A percentile compares a stretch with the other conserved stretches of the same genome.
Evolutionary conservation across 192 early-diverging fungal species (phyloP).

Genomic region (Backusella macrospora): DNA sequence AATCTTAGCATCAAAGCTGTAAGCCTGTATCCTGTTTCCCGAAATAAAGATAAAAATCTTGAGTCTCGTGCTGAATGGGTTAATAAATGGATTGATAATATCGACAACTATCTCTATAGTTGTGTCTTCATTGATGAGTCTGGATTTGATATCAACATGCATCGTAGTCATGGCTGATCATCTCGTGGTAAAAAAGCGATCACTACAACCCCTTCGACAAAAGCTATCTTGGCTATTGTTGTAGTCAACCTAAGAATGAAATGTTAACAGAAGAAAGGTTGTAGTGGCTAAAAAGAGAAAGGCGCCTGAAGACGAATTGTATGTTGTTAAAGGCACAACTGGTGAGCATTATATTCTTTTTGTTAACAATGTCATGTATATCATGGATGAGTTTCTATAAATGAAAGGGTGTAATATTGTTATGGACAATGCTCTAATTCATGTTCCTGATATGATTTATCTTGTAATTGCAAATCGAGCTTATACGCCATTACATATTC

Average conservation of each 20-base stretch:
- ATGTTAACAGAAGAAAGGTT: not conserved
- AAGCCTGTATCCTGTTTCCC: slow-evolving; percentile 7
- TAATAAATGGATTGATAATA: slow-evolving; percentile 2
- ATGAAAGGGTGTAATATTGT: slow-evolving; percentile 26
- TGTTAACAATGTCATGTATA: not conserved
- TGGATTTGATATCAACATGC: slow-evolving; percentile 12
- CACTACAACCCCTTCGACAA: not conserved
- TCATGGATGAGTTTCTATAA: slow-evolving; percentile 6
- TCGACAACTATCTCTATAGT: not conserved
- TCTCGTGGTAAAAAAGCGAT: not conserved
- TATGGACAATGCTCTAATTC: slow-evolving; percentile 27
- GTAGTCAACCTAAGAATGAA: slow-evolving; percentile 2
- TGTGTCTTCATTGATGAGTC: slow-evolving; percentile 9
- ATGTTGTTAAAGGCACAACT: no score
- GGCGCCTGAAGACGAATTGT: not conserved
- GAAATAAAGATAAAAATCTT: slow-evolving; percentile 11
- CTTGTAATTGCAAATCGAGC: not conserved
- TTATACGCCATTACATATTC: no score
- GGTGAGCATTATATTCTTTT: slow-evolving; percentile 7
- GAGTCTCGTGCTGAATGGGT: slow-evolving; percentile 7
- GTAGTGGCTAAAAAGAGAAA: slow-evolving; percentile 15
- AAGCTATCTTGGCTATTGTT: slow-evolving; percentile 2
- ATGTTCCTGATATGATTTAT: slow-evolving; percentile 5
- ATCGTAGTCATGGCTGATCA: slow-evolving; percentile 11
- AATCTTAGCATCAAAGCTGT: no score